Base-by-base conservation (phyloP, 2,329 filamentous ascomycete species). In the Leptographium galeiforme region DNA sequence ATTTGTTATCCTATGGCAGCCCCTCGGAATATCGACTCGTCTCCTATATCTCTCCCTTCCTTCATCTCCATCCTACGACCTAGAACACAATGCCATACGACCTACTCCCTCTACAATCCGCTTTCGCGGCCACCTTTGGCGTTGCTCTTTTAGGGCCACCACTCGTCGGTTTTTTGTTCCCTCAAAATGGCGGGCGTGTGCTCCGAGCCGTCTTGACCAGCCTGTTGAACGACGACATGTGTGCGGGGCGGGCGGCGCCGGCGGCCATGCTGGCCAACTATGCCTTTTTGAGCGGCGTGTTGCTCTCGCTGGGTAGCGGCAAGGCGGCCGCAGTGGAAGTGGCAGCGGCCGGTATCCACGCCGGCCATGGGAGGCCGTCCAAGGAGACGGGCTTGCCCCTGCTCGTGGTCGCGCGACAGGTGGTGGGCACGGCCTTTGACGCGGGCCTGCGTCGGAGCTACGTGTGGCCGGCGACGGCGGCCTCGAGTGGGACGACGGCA, bases 341-440 rank as follows among this genome's bases (percentile, higher is more conserved):
- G 48, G 41, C 38, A 14, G 10, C 16, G 6, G 30, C 25, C 18
- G 4, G 48, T 34, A 7, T 12, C 8, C 12, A 2, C 46, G 5
- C 1, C 19, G 10, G 18, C n/a, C 3, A n/a, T 38, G 5, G 36
- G 7, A 34, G 18, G 12, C 7, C 32, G 3, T n/a, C 8, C 30
- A 18, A 25, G 13, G 16, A 41, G 6, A 38, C 36, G 10, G 33
- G 18, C 38, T 40, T 47, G 11, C 19, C 33, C 14, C 10, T 39
- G 19, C 40, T 53, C 13, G 33, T 40, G 11, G 16, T 45, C 1
- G 48, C 40, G 1, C 53, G 48, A 1, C 30, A 46, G 7, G 36
- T 56, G 4, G 33, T 50, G n/a, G 38, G 44, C 36, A 10, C 51
- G 18, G 56, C 56, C 4, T 58, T 58, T 30, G 43, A 56, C 38